phyloP scores from a whole-genome alignment of 495 filamentous ascomycete species.

The Aspergillus bridgeri region DNA sequence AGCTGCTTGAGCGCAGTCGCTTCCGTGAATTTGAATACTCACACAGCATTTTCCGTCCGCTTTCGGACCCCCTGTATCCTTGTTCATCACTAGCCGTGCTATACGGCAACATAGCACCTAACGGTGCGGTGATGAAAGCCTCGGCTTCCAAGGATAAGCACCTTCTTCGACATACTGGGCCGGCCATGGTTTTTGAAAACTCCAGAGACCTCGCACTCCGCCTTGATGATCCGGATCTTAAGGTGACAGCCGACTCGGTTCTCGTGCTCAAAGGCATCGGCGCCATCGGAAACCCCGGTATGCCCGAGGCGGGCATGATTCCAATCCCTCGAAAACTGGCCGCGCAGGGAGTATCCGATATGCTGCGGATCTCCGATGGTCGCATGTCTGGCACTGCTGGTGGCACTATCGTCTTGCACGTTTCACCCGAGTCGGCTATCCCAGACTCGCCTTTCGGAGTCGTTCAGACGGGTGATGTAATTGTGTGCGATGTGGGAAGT shows the following conservation, averaged over 20 bases:
- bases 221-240: conserved; percentile 54
- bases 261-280: conserved; percentile 60
- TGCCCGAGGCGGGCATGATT: conserved; percentile 55
- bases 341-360: conserved; percentile 56
- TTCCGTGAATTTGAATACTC: conserved; percentile 41
- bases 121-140: conserved; percentile 61
- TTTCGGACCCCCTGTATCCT: conserved; percentile 52
- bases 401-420: conserved; percentile 64
- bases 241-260: conserved; percentile 51
- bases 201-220: conserved; percentile 53
- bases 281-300: conserved; percentile 62
- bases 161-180: conserved; percentile 51
- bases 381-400: conserved; percentile 68
- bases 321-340: conserved; percentile 32
- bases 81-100: conserved; percentile 53
- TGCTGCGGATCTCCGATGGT: conserved; percentile 64
- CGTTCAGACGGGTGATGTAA: conserved; percentile 56
- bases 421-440: conserved; percentile 59
- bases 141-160: conserved; percentile 54
- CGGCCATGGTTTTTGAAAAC: conserved; percentile 57
- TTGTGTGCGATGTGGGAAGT: conserved; percentile 50
- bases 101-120: conserved; percentile 52
- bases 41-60: conserved; percentile 47
- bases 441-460: conserved; percentile 55
- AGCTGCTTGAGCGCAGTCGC: conserved; percentile 46